Percentiles rank a stretch among this genome's conserved stretches.
phyloP scores from a whole-genome alignment of 108 stramenopile genomes.

The Thalassiosira profunda region DNA sequence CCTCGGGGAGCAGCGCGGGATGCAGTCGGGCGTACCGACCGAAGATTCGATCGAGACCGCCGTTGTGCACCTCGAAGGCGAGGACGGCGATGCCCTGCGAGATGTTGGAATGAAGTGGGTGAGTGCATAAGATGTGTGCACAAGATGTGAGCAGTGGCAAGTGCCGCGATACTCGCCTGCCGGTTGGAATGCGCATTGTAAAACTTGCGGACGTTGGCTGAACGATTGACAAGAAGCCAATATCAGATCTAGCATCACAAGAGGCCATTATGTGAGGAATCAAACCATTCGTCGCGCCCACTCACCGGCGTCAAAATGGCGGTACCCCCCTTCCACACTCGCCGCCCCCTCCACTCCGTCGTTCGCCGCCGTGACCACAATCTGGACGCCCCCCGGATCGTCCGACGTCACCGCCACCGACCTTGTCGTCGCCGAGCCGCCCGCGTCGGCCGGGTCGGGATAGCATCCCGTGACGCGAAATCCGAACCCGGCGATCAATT shows the following conservation, averaged over 20 bases:
- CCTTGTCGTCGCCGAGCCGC: conserved; percentile 30
- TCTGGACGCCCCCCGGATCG: conserved; percentile 82
- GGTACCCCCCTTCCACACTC: conserved; percentile 12
- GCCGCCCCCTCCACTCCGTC: conserved; percentile 3
- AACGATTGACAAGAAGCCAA: too few species aligned
- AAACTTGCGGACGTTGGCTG: conserved; percentile 59
- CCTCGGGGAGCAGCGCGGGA: conserved; percentile 58
- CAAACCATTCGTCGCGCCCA: not conserved
- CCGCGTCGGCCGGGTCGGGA: conserved; percentile 12
- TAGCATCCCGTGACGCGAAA: conserved; percentile 79
- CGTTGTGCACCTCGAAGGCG: conserved; percentile 64
- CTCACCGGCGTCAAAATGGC: conserved; percentile 64
- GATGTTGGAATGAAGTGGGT: not conserved
- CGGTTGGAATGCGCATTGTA: conserved; percentile 56
- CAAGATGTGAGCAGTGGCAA: not conserved
- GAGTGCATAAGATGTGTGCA: not conserved
- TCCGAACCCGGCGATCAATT: conserved; percentile 83
- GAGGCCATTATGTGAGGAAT: not conserved
- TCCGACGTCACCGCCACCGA: conserved; percentile 76
- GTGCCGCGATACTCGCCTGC: conserved; percentile 14
- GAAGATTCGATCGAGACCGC: conserved; percentile 52
- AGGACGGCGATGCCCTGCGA: conserved; percentile 71
- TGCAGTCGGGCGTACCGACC: conserved; percentile 60
- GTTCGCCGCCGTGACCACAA: conserved; percentile 60
- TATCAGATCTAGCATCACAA: too few species aligned